Base-by-base conservation (phyloP, 495 filamentous ascomycete species). In the Aspergillus avenaceus region DNA sequence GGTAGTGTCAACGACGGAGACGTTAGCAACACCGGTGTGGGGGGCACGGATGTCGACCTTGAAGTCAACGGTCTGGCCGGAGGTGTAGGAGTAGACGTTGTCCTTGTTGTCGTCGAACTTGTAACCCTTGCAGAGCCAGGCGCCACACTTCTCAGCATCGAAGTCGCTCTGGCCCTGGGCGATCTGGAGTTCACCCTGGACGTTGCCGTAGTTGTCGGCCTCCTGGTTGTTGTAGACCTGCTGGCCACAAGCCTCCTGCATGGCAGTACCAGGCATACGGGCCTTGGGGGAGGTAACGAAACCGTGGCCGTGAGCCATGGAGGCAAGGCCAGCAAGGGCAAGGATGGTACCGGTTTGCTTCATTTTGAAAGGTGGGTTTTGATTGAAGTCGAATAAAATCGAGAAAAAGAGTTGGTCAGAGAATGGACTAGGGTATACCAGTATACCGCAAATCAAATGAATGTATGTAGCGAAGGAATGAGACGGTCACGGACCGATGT, bases 41-140 rank as follows among this genome's bases (percentile, higher is more conserved):
- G 84, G 81, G 41, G 84, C 84, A 23, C 68, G 69, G 50, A 87
- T 83, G 27, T 74, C 75, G 36, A 85, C 77, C 19, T 73, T 69
- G 48, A 87, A 73, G 59, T 74, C 66, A 52, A 90, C 70, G 5
- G 65, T 73, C 60, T 88, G 66, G 29, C 85, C 84, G 4, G 80
- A 63, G 8, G 65, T 75, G 70, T 83, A 87, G 14, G 61, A 67
- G 57, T 84, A 75, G 31, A 87, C 77, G 56, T 85, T 82, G 54
- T 67, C 83, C 37, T 59, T 76, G 77, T 88, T 86, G 74, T 88
- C 86, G 50, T 57, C 82, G 64, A 81, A 87, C 65, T 88, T 81
- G 67, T 80, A 80, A 42, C 86, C 86, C 59, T 82, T 84, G 83
- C 86, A 88, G 12, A 85, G 75, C 69, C 73, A 87, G 41, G 85